Evolutionary conservation across 768 basidiomycete species (phyloP), one percentile per base, ranked within the genome.

Genomic region (Lyophyllum shimeji): DNA sequence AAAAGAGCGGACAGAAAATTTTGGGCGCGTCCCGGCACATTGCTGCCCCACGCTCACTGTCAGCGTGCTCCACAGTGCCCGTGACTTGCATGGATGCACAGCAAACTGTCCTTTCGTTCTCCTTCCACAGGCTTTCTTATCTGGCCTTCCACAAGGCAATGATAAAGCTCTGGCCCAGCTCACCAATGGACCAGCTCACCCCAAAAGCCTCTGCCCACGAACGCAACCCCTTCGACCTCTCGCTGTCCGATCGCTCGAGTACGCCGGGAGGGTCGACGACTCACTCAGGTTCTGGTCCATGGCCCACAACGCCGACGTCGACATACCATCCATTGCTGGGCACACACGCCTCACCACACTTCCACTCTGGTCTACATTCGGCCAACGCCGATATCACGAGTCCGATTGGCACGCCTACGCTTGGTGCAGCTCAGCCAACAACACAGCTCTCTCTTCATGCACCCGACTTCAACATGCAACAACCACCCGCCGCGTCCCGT

Each of bases 391-490:
- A 76, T 73, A 74, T 75, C 74, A 74, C 74, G 69, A 53, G 57
- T 49, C 75, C 76, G 39, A 55, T 65, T 45, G 64, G 53, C 57
- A 76, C 80, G 56, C 75, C 82, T 65, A 70, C 74, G 54, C 69
- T 75, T 61, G 76, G 74, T 62, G 62, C 84, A 79, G 74, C 86
- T 76, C 67, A 75, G 65, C 78, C 79, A 18, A 79, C 79, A 27
- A 80, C 79, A 31, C 76, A 77, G 40, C 83, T 93, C 69, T 86
- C 92, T 60, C 79, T 94, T 75, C 86, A 91, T 89, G 87, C 89
- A 27, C 91, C 92, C 69, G 82, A 85, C 68, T 90, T 92, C 76
- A 83, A 85, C 69, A 91, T 90, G 86, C 84, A 84, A 66, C 81
- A 78, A 68, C 81, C 78, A 57, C 85, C 86, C 46, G 74, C 79